These are phyloP conservation scores for Lycium ferocissimum DNA, from an alignment of 257 asterid species.

Conservation along the genomic window DNA sequence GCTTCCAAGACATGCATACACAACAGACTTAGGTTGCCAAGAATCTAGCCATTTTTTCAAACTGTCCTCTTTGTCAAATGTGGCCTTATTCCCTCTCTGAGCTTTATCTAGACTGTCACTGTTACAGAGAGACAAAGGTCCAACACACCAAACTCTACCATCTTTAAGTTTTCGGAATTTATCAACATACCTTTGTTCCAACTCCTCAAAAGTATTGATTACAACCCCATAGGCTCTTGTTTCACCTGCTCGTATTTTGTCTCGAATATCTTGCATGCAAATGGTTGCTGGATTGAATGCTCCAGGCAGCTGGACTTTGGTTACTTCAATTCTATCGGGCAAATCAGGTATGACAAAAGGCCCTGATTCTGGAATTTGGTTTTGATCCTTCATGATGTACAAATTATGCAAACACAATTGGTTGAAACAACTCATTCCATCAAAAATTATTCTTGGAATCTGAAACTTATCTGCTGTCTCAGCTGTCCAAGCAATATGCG, in stretches of 20 bases:
- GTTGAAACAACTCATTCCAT: slow-evolving; percentile 14
- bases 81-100: background rate
- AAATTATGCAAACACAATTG: slow-evolving; percentile 16
- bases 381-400: slow-evolving; percentile 22
- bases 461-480: background rate
- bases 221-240: slow-evolving; percentile 20
- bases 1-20: slow-evolving; percentile 2
- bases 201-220: slow-evolving; percentile 27
- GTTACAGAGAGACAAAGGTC: slow-evolving; percentile 27
- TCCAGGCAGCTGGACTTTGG: background rate
- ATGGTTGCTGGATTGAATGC: background rate
- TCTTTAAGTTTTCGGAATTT: background rate
- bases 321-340: slow-evolving; percentile 19
- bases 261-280: background rate
- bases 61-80: background rate
- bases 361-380: background rate
- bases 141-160: slow-evolving; percentile 28
- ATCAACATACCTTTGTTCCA: slow-evolving; percentile 9
- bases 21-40: slow-evolving; percentile 1
- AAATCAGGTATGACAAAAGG: background rate
- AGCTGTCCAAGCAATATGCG: slow-evolving; percentile 6
- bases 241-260: slow-evolving; percentile 29
- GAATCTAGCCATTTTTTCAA: slow-evolving; percentile 21
- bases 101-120: background rate
- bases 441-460: background rate